Base-by-base conservation (phyloP, 2,329 filamentous ascomycete genomes). In the Chaetomium olivaceum region DNA sequence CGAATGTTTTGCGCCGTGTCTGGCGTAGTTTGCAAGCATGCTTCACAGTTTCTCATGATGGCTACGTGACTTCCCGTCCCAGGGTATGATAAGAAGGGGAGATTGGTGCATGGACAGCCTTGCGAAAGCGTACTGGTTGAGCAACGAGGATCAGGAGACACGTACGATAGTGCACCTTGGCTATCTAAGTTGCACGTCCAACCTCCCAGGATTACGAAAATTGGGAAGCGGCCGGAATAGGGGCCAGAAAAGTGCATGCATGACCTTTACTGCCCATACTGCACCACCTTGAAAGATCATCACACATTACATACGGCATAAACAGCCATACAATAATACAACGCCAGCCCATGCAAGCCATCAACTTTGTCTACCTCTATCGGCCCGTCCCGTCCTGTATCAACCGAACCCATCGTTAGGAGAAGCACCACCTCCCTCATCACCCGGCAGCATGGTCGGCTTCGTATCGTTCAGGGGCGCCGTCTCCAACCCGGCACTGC, bases 401-500 rank as follows among this genome's bases (percentile, higher is more conserved):
- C 62, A 74, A 46, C 70, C 72, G 63, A 75, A 75, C 58, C 73
- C 74, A 61, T 75, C 73, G 58, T 72, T 62, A 7, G 61, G 33
- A 7, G 62, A 50, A 14, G 56, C 43, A 14, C 54, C 56, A n/a
- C 36, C 67, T 21, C 58, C 63, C 11, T 68, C 67, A 1, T 69
- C 63, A 21, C 68, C 68, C 3, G 61, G 63, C 19, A 62, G 54
- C 11, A 46, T 62, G 60, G 64, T 68, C 12, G 66, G 68, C 25
- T 58, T 62, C 59, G 72, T 55, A 11, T 72, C 63, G 12, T 71
- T 70, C 61, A 77, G 59, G 5, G 76, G 76, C 21, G 75, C 75
- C 52, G 75, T 76, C 67, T 77, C 76, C 29, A 78, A 64, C 14
- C 66, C 70, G 9, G 67, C 70, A 11, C 69, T 70, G 0, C 69